A percentile compares a stretch with the other conserved stretches of the same genome.
phyloP scores from a whole-genome alignment of 441 rosid species.

The Corymbia citriodora region DNA sequence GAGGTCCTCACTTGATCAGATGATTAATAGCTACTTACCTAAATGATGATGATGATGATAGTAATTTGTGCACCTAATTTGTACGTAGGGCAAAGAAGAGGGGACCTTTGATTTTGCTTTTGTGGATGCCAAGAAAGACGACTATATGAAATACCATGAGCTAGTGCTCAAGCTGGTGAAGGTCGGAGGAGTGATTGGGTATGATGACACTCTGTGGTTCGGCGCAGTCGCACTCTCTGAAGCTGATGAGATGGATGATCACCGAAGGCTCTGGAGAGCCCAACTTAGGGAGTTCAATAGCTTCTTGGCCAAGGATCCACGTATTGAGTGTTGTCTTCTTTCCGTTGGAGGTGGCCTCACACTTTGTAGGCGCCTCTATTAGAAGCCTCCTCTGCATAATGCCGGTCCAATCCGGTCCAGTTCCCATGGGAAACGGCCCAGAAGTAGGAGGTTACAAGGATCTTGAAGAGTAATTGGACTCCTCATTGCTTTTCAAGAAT shows the following conservation, averaged over 20 bases:
- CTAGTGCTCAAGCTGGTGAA: background rate
- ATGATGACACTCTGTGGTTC: background rate
- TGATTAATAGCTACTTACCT: too few species aligned
- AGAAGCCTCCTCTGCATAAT: background rate
- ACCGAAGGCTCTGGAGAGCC: background rate
- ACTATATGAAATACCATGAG: background rate
- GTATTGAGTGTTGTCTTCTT: background rate
- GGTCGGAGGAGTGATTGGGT: constrained; percentile 1
- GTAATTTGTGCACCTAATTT: too few species aligned
- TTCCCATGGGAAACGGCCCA: background rate
- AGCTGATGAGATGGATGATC: background rate
- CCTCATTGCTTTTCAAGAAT: too few species aligned
- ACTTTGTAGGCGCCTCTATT: background rate
- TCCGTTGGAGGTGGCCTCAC: constrained; percentile 1
- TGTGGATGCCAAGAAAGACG: background rate
- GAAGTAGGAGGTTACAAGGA: background rate
- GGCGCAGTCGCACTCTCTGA: background rate
- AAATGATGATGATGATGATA: too few species aligned
- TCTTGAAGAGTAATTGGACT: too few species aligned
- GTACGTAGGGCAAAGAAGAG: background rate
- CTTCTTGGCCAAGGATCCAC: background rate
- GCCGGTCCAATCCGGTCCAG: too few species aligned
- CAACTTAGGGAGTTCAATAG: background rate
- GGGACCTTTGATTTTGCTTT: constrained; percentile 2
- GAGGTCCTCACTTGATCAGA: too few species aligned